phyloP scores from a whole-genome alignment of 2,329 filamentous ascomycete species.

The Xylaria sp. region DNA sequence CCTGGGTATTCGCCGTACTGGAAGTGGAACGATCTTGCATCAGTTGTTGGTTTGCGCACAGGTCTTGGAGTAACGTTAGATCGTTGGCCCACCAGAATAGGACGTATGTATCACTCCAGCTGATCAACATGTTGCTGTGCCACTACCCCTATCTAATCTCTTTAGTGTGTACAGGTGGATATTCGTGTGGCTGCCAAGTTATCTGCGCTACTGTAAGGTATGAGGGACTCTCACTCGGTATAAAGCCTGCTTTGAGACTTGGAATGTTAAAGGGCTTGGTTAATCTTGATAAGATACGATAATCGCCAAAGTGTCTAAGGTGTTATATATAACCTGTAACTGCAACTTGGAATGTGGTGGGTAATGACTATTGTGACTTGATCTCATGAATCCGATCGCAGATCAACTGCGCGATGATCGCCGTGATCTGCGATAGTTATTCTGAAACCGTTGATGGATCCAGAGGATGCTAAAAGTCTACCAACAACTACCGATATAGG shows the following conservation, averaged over 20 bases:
- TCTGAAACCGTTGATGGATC: constrained; percentile 22
- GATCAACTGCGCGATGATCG: constrained; percentile 5
- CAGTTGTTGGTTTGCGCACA: neutral
- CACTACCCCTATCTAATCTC: neutral
- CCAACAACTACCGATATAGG: neutral
- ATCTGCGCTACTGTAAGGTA: neutral
- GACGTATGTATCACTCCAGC: neutral
- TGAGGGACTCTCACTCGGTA: neutral
- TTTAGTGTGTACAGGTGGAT: neutral
- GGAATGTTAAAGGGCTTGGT: neutral
- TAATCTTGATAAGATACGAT: neutral
- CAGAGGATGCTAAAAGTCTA: neutral
- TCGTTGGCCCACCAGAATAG: constrained; percentile 18
- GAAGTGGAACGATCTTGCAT: neutral
- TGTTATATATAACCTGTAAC: neutral
- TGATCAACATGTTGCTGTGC: neutral
- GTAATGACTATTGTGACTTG: neutral
- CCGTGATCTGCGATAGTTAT: constrained; percentile 19
- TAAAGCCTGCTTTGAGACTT: neutral
- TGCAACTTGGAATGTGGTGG: neutral
- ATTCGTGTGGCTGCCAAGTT: constrained; percentile 3
- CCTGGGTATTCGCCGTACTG: neutral
- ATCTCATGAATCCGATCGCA: constrained; percentile 4
- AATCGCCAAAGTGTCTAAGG: neutral
- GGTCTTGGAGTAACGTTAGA: constrained; percentile 14